A percentile compares a stretch with the other conserved stretches of the same genome.
These are phyloP conservation scores for Exsudoporus floridanus DNA, from an alignment of 1,284 basidiomycete genomes.

Conservation along the genomic window DNA sequence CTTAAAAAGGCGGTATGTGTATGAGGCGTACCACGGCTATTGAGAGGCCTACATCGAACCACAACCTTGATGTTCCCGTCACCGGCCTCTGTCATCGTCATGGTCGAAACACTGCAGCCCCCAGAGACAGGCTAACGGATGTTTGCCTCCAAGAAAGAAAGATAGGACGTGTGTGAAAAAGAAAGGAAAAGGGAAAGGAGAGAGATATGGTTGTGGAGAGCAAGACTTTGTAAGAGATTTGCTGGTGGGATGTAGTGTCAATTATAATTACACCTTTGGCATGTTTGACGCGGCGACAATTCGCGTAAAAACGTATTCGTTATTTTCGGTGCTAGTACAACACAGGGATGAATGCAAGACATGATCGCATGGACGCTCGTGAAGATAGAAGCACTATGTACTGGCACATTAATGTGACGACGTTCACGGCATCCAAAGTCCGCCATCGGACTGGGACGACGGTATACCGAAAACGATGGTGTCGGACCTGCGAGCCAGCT, in stretches of 20 bases:
- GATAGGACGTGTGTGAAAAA: constrained; percentile 5
- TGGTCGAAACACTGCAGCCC: constrained; percentile 13
- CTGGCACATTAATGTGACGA: constrained; percentile 2
- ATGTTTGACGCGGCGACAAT: constrained; percentile 18
- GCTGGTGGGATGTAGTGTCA: constrained; percentile 1
- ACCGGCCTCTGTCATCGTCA: constrained; percentile 54
- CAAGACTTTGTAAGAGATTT: neutral
- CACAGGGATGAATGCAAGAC: neutral
- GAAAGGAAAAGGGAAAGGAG: constrained; percentile 9
- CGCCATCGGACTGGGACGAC: neutral
- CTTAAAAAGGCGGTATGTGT: constrained; percentile 4
- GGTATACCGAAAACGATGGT: neutral
- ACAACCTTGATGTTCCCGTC: constrained; percentile 96
- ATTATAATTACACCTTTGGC: neutral
- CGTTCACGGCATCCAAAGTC: constrained; percentile 8
- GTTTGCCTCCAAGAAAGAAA: constrained; percentile 14
- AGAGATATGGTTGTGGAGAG: constrained; percentile 4
- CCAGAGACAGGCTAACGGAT: constrained; percentile 12
- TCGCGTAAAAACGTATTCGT: constrained; percentile 24
- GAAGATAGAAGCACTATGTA: neutral
- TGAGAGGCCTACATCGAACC: constrained; percentile 94
- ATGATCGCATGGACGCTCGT: neutral
- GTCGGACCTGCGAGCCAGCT: neutral
- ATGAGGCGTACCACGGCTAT: constrained; percentile 73
- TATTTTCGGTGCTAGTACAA: constrained; percentile 6